Evolutionary conservation across 495 filamentous ascomycete species (phyloP), one percentile per base, ranked within the genome.

Genomic region (Aspergillus nidulans): DNA sequence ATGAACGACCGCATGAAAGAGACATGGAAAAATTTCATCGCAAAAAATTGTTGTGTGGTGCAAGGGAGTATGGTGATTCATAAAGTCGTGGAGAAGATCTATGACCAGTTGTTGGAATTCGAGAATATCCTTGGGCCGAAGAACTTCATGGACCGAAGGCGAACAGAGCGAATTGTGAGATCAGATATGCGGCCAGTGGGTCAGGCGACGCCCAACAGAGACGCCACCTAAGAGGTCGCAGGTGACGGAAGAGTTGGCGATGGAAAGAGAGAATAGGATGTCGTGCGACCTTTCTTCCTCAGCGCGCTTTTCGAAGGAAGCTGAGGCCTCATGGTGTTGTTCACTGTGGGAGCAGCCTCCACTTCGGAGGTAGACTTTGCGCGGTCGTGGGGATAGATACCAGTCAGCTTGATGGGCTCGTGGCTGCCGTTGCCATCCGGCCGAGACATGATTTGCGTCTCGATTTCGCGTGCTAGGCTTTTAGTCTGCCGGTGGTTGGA

Each of bases 231-330:
- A 43, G 15, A 44, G 47, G 56, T 56, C 10, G 60, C 34, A 40
- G 64, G 52, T 21, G 61, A 54, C 4, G 57, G 42, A 42, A 49
- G 19, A 6, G 57, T 7, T 8, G 59, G 18, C 18, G 71, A 58
- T 7, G 74, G 75, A 53, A 77, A 77, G 53, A 77, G 71, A 41
- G 75, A 77, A 58, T 77, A 77, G 18, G 73, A 76, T 16, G 70
- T 46, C 10, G 18, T 59, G 20, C 66, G 67, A 47, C 73, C 68
- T 60, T 57, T 66, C 58, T 60, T 54, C 15, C 59, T 51, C 52
- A 56, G 55, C 8, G 40, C 47, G 19, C 38, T 49, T 38, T 52
- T 59, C 7, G 30, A 18, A 34, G 59, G 52, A 16, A 47, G 5
- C 1, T 59, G 59, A 18, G 53, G 28, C 43, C 53, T 56, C 19